Evolutionary conservation across 1,139 yeast genomes (phyloP).

Genomic region (Saccharomycopsis crataegensis): DNA sequence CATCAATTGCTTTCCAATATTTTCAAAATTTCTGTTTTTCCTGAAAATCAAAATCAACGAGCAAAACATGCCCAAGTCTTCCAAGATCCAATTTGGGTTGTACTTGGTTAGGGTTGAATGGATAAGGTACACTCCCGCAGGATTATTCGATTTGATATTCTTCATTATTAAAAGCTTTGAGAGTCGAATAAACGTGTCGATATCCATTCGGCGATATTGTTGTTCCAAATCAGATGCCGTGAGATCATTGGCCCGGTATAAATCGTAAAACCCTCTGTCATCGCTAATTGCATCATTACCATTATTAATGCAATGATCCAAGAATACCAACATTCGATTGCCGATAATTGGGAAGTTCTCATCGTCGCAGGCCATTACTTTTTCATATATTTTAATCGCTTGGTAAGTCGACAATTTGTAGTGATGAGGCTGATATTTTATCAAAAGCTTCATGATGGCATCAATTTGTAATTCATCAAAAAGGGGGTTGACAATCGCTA

Average conservation of each 20-base stretch:
- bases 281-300: neutral
- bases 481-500: slow-evolving; percentile 6
- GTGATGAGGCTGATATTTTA: neutral
- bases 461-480: slow-evolving; percentile 13
- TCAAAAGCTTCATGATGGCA: slow-evolving; percentile 9
- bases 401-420: slow-evolving; percentile 3
- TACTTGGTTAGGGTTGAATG: neutral
- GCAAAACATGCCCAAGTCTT: neutral
- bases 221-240: neutral
- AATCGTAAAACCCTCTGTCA: neutral
- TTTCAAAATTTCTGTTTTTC: slow-evolving; percentile 1
- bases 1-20: slow-evolving; percentile 7
- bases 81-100: slow-evolving; percentile 3
- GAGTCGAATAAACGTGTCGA: neutral
- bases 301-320: neutral
- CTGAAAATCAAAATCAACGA: slow-evolving; percentile 3
- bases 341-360: neutral
- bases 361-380: slow-evolving; percentile 1
- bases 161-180: slow-evolving; percentile 1
- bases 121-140: slow-evolving; percentile 8
- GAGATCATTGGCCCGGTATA: neutral
- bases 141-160: slow-evolving; percentile 9
- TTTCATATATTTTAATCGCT: slow-evolving; percentile 5
- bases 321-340: neutral
- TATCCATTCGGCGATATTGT: neutral